Evolutionary conservation across 805 yeast species (phyloP), one percentile per base, ranked within the genome.

Genomic region (Hagleromyces aurorensis): DNA sequence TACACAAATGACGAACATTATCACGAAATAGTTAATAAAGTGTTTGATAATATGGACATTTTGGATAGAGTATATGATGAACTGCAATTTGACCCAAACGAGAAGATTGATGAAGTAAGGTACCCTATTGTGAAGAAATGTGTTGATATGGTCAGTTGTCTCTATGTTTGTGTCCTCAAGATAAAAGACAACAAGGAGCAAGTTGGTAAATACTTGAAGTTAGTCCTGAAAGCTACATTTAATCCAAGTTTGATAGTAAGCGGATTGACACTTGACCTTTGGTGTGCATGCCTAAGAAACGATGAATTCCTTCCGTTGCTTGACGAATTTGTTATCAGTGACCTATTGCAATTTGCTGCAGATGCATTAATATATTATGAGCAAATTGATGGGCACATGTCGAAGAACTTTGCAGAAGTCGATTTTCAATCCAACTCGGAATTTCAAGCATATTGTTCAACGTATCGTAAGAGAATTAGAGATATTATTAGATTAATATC

Each of bases 371-470:
- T 91, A 16, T 78, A 78, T 47, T 91, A 78, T 55, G 75, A 73
- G 36, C 69, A 78, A 31, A 75, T 73, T 32, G 84, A 78, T 8
- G 78, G 75, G 2, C 71, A 75, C 34, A 57, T 69, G 2, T 72
- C 87, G 0, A 73, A 72, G 36, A 70, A 70, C 38, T 87, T 67
- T 46, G 62, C 87, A 25, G 83, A 75, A n/a, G 62, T 79, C 23
- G 99, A 91, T 55, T 89, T 89, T 52, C 96, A 89, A 55, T 76
- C 91, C 0, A 69, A 71, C 16, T 78, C 93, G 1, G 98, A 91
- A 41, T 67, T 79, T 7, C 70, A 70, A 25, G 69, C 82, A 1
- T 93, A 86, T 48, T 65, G 89, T 40, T 69, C 74, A 18, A 83
- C 83, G 50, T 91, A 84, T 55, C 73, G 80, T 41, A 80, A 83